These are phyloP conservation scores for Monosporascus sp. DNA, from an alignment of 2,329 filamentous ascomycete genomes.

Conservation along the genomic window DNA sequence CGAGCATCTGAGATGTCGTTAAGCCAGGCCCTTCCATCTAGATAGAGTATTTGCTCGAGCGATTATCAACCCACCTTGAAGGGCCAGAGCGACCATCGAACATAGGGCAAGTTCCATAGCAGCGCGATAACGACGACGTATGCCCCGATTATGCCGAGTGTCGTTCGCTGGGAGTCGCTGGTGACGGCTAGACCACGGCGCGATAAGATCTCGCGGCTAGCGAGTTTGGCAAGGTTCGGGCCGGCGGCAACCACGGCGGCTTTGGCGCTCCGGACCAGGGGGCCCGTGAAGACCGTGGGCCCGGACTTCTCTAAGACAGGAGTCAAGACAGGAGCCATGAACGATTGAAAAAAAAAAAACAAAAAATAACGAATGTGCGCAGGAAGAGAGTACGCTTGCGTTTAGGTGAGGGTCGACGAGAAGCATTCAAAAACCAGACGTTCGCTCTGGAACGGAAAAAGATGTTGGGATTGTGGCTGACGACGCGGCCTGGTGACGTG, in stretches of 20 bases:
- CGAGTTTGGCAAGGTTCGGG: slow-evolving; percentile 18
- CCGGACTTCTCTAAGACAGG: slow-evolving; percentile 17
- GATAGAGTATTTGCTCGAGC: not conserved
- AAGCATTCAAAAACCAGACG: not conserved
- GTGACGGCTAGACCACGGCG: slow-evolving; percentile 52
- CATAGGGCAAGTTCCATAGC: slow-evolving; percentile 73
- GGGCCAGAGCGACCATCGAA: slow-evolving; percentile 71
- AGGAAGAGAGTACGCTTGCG: not conserved
- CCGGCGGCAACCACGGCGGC: slow-evolving; percentile 21
- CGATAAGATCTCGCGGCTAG: slow-evolving; percentile 28
- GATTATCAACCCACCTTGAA: slow-evolving; percentile 57
- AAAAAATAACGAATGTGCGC: not conserved
- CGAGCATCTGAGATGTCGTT: slow-evolving; percentile 58
- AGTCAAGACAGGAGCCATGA: slow-evolving; percentile 24
- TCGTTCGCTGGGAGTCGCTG: slow-evolving; percentile 65
- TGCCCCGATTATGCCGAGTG: slow-evolving; percentile 63
- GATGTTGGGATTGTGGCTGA: not conserved
- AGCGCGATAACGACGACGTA: slow-evolving; percentile 72
- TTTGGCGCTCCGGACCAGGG: slow-evolving; percentile 19
- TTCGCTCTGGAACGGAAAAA: not conserved
- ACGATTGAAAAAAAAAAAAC: not conserved
- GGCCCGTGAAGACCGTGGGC: slow-evolving; percentile 15
- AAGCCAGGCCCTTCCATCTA: slow-evolving; percentile 3
- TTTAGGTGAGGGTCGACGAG: not conserved
- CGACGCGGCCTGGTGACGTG: not conserved